Conservation (phyloP, 169 alveolate genomes). For the Plasmodium blacklocki region DNA sequence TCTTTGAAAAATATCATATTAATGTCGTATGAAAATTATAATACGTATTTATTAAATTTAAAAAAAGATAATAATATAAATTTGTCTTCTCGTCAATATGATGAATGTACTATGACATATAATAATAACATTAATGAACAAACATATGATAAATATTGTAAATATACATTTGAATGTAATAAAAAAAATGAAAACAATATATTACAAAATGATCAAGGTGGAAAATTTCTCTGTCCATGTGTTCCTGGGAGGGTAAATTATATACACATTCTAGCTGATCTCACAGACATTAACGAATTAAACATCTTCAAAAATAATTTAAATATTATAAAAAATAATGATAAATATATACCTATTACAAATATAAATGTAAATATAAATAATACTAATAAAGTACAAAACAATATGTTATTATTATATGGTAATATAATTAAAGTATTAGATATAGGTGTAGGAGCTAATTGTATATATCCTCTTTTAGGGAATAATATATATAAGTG, state of each 20-base stretch:
- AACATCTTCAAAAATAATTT: not conserved
- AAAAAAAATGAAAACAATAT: not conserved
- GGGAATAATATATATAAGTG: constrained; percentile 82
- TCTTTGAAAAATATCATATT: constrained; percentile 16
- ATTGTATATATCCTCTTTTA: constrained; percentile 84
- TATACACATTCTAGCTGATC: constrained; percentile 78
- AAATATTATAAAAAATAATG: not conserved
- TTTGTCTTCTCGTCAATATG: too few relatives aligned
- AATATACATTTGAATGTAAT: too few relatives aligned
- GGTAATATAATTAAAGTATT: constrained; percentile 78
- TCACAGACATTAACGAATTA: constrained; percentile 18
- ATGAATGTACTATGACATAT: not conserved
- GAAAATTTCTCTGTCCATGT: constrained; percentile 79
- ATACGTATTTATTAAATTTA: constrained; percentile 4
- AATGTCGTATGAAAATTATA: constrained; percentile 33
- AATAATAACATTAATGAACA: not conserved
- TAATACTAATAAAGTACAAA: not conserved
- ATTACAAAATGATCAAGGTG: not conserved
- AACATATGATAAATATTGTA: not conserved
- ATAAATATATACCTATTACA: not conserved
- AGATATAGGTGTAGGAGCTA: constrained; percentile 87
- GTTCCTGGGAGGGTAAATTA: constrained; percentile 84
- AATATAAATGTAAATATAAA: not conserved
- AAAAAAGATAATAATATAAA: not conserved
- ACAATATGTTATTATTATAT: constrained; percentile 4